Conservation (phyloP, 2,329 filamentous ascomycete species). For the Fonsecaea pugnacius region DNA sequence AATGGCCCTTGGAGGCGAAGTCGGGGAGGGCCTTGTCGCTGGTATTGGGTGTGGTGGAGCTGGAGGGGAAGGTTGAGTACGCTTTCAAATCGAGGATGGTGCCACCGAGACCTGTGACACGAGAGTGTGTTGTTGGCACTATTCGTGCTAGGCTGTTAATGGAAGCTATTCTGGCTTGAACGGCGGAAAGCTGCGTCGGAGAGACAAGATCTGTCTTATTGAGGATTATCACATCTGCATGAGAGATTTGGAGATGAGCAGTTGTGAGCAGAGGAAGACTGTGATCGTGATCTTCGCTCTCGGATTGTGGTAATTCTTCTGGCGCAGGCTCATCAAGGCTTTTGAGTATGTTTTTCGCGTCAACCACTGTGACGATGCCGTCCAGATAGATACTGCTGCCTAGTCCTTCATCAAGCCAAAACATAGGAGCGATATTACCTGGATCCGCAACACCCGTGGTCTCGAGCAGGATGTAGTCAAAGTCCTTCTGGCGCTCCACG, state of each 20-base stretch:
- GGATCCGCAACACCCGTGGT: slow-evolving; percentile 95
- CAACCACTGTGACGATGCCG: slow-evolving; percentile 92
- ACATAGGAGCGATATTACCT: slow-evolving; percentile 90
- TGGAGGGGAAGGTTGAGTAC: slow-evolving; percentile 77
- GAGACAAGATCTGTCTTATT: slow-evolving; percentile 91
- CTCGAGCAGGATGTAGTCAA: slow-evolving; percentile 97
- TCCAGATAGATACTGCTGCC: slow-evolving; percentile 96
- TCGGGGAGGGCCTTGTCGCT: slow-evolving; percentile 56
- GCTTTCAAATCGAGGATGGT: slow-evolving; percentile 88
- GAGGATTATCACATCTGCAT: slow-evolving; percentile 91
- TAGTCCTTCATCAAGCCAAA: slow-evolving; percentile 96
- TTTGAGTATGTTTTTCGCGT: slow-evolving; percentile 87
- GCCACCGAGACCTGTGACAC: slow-evolving; percentile 80
- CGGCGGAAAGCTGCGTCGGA: slow-evolving; percentile 67
- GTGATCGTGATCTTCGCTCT: slow-evolving; percentile 37
- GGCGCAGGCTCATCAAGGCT: slow-evolving; percentile 72
- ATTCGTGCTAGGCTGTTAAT: slow-evolving; percentile 91
- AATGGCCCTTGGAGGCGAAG: slow-evolving; percentile 76
- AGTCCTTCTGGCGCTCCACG: slow-evolving; percentile 78
- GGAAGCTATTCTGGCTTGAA: slow-evolving; percentile 72
- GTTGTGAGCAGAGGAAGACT: slow-evolving; percentile 79
- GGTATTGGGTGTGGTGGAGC: slow-evolving; percentile 35
- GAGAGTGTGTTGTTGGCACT: slow-evolving; percentile 77
- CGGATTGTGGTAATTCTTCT: slow-evolving; percentile 53
- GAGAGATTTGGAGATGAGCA: slow-evolving; percentile 93